phyloP scores from a whole-genome alignment of 1,139 yeast species.

The Candida smagusa region DNA sequence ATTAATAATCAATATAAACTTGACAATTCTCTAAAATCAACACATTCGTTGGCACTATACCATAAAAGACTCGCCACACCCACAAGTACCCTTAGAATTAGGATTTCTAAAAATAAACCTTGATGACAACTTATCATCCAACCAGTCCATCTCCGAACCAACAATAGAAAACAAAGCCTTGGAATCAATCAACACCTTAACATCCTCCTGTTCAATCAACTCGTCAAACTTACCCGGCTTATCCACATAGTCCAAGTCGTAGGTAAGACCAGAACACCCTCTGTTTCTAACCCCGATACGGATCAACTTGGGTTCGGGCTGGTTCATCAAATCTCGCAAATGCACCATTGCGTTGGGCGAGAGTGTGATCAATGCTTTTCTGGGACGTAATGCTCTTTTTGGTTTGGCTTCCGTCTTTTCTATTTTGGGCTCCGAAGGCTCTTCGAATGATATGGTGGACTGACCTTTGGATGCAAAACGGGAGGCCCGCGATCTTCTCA shows the following conservation, averaged over 20 bases:
- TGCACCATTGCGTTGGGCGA: constrained; percentile 73
- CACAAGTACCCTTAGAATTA: constrained; percentile 95
- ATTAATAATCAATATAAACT: background rate
- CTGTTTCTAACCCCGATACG: constrained; percentile 92
- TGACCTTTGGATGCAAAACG: constrained; percentile 24
- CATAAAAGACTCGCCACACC: constrained; percentile 98
- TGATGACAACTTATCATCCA: constrained; percentile 85
- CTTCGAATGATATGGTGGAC: constrained; percentile 4
- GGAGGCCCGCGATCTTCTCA: constrained; percentile 39
- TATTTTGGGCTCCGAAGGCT: constrained; percentile 3
- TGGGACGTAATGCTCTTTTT: constrained; percentile 67
- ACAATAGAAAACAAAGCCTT: constrained; percentile 93
- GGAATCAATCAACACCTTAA: constrained; percentile 87
- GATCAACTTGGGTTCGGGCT: constrained; percentile 85
- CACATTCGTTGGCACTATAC: constrained; percentile 40
- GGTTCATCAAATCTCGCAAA: constrained; percentile 60
- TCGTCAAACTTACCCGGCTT: constrained; percentile 94
- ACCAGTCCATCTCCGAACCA: constrained; percentile 98
- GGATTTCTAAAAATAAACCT: constrained; percentile 93
- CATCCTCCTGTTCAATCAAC: constrained; percentile 87
- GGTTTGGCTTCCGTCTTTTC: background rate
- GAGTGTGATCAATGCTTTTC: constrained; percentile 83
- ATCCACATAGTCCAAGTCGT: constrained; percentile 84
- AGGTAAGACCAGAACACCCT: constrained; percentile 94
- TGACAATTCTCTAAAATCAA: background rate